phyloP scores from a whole-genome alignment of 2,329 filamentous ascomycete genomes.

The Pseudogymnoascus sp. region DNA sequence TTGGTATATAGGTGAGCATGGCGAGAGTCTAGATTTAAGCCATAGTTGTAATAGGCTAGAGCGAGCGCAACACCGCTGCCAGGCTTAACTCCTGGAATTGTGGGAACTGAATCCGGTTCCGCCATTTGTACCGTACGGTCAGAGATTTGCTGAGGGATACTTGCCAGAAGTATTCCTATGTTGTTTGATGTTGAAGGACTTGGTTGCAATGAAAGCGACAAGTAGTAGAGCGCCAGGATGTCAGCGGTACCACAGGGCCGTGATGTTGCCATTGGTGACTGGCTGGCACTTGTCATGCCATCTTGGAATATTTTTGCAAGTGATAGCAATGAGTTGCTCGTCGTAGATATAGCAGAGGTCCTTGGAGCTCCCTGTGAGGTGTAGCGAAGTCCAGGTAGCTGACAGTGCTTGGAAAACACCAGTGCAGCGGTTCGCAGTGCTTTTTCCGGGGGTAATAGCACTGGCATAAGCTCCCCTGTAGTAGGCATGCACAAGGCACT shows the following conservation, averaged over 20 bases:
- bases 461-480: conserved; percentile 37
- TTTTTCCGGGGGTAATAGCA: conserved; percentile 75
- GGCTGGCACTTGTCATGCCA: conserved; percentile 70
- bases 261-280: conserved; percentile 43
- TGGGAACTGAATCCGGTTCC: conserved; percentile 32
- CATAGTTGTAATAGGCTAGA: conserved; percentile 92
- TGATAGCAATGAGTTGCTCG: conserved; percentile 89
- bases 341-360: conserved; percentile 80
- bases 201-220: conserved; percentile 87
- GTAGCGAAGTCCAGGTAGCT: conserved; percentile 71
- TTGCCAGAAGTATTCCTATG: conserved; percentile 91
- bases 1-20: conserved; percentile 98
- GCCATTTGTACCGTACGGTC: conserved; percentile 27
- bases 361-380: conserved; percentile 64
- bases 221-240: conserved; percentile 89
- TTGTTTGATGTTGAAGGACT: conserved; percentile 98
- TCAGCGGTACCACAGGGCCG: conserved; percentile 76
- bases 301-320: conserved; percentile 98
- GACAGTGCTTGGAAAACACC: conserved; percentile 69
- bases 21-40: conserved; percentile 73
- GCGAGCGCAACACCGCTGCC: conserved; percentile 85
- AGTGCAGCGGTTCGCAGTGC: conserved; percentile 76
- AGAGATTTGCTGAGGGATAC: conserved; percentile 66
- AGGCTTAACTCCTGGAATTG: conserved; percentile 70
- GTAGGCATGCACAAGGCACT: neutral